phyloP scores from a whole-genome alignment of 2,329 filamentous ascomycete species.

The Fusarium albidum region DNA sequence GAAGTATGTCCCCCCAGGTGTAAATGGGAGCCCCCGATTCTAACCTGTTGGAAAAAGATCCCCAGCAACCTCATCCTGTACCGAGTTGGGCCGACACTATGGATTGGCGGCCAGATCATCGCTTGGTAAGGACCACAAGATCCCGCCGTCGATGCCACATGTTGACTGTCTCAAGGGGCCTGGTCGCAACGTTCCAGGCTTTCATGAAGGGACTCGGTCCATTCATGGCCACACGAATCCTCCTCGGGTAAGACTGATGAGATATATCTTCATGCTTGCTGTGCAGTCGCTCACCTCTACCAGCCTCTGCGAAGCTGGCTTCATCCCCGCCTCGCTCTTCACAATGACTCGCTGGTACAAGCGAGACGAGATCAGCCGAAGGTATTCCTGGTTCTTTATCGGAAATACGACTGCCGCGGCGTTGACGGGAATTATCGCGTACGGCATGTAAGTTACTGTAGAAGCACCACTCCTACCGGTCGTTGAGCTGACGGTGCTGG shows the following conservation, averaged over 20 bases:
- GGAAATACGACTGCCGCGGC: slow-evolving; percentile 53
- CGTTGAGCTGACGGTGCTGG: neutral
- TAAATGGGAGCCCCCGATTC: too few relatives aligned
- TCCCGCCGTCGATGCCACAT: slow-evolving; percentile 32
- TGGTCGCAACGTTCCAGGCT: slow-evolving; percentile 45
- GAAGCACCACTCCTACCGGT: slow-evolving; percentile 50
- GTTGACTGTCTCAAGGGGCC: slow-evolving; percentile 40
- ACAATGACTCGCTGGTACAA: slow-evolving; percentile 57
- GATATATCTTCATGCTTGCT: neutral
- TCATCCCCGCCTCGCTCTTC: slow-evolving; percentile 54
- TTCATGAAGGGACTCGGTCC: slow-evolving; percentile 42
- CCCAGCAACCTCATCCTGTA: slow-evolving; percentile 58
- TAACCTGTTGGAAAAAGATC: slow-evolving; percentile 42
- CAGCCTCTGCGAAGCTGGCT: slow-evolving; percentile 39
- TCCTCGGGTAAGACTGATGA: slow-evolving; percentile 41
- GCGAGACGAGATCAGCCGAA: slow-evolving; percentile 51
- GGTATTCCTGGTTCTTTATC: slow-evolving; percentile 53
- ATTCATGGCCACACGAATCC: slow-evolving; percentile 48
- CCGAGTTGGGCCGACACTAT: slow-evolving; percentile 53
- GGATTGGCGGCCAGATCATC: slow-evolving; percentile 44
- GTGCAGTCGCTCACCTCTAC: neutral
- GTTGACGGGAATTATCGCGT: slow-evolving; percentile 51
- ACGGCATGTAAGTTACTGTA: slow-evolving; percentile 58
- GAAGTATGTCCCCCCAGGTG: slow-evolving; percentile 37
- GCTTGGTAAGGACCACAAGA: slow-evolving; percentile 47